phyloP scores from a whole-genome alignment of 2,329 filamentous ascomycete genomes.

The Pseudopithomyces maydicus region DNA sequence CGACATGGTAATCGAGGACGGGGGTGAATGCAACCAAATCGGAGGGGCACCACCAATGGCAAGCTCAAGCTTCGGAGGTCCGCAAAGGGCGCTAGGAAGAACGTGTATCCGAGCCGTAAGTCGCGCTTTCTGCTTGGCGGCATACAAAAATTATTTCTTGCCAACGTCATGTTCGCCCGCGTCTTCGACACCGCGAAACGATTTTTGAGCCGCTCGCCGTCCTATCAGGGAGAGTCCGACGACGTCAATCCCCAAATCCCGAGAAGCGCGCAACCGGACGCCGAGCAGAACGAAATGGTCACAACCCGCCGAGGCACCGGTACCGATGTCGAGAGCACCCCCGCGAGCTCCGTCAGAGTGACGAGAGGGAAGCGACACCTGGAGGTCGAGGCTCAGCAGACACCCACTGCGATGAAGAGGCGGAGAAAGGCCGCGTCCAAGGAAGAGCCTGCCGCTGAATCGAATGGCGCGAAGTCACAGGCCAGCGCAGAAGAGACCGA shows the following conservation, averaged over 20 bases:
- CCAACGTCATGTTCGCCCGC: constrained; percentile 37
- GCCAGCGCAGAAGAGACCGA: constrained; percentile 11
- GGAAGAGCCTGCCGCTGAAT: constrained; percentile 13
- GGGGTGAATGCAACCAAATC: background rate
- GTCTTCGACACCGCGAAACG: constrained; percentile 35
- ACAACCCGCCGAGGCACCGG: constrained; percentile 40
- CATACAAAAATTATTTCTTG: constrained; percentile 25
- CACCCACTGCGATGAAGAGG: constrained; percentile 34
- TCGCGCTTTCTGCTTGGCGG: constrained; percentile 31
- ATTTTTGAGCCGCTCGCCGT: constrained; percentile 38
- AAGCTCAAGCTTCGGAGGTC: constrained; percentile 16
- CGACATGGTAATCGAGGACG: constrained; percentile 21
- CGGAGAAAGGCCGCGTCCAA: constrained; percentile 27
- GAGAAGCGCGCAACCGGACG: constrained; percentile 15
- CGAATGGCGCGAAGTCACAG: constrained; percentile 10
- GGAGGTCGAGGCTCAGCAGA: constrained; percentile 28
- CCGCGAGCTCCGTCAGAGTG: constrained; percentile 30
- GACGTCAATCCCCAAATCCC: constrained; percentile 19
- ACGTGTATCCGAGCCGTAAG: constrained; percentile 8
- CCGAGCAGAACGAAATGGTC: constrained; percentile 33
- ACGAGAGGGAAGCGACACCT: constrained; percentile 33
- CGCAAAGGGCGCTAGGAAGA: constrained; percentile 15
- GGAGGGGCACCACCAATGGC: background rate
- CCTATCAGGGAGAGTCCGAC: constrained; percentile 26
- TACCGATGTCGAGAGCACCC: constrained; percentile 24